Percentiles rank a stretch among this genome's conserved stretches.
Conservation (phyloP, 2,329 filamentous ascomycete genomes). For the Trichoderma harzianum region DNA sequence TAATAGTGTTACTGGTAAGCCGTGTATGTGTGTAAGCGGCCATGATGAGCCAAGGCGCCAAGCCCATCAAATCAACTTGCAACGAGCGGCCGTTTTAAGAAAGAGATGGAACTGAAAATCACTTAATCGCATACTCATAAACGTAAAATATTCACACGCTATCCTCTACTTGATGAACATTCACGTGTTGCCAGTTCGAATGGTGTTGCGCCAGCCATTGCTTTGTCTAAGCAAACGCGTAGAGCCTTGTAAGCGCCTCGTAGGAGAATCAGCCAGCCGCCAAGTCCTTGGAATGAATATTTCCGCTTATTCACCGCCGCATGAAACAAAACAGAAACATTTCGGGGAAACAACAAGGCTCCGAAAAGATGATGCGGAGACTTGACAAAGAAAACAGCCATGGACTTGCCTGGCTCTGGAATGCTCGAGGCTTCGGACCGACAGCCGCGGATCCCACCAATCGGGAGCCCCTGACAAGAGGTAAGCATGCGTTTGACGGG, state of each 20-base stretch:
- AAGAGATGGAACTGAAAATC: not conserved
- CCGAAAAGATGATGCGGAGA: not conserved
- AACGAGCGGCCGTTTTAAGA: not conserved
- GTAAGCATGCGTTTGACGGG: not conserved
- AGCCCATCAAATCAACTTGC: not conserved
- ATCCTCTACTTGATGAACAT: not conserved
- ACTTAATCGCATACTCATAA: not conserved
- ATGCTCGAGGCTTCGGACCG: not conserved
- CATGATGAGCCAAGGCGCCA: not conserved
- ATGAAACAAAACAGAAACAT: not conserved
- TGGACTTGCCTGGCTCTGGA: not conserved
- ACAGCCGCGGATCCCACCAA: not conserved
- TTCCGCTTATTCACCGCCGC: not conserved
- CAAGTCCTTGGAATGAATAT: not conserved
- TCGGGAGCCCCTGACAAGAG: not conserved
- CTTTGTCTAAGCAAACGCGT: not conserved
- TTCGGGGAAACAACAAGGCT: not conserved
- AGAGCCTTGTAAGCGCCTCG: not conserved
- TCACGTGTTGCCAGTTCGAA: not conserved
- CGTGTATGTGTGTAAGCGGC: not conserved
- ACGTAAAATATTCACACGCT: not conserved
- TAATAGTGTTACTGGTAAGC: not conserved
- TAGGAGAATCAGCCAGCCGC: not conserved
- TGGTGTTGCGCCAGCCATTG: not conserved
- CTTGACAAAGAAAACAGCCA: not conserved